phyloP scores from a whole-genome alignment of 441 rosid genomes.

The Dalechampia spathulata region DNA sequence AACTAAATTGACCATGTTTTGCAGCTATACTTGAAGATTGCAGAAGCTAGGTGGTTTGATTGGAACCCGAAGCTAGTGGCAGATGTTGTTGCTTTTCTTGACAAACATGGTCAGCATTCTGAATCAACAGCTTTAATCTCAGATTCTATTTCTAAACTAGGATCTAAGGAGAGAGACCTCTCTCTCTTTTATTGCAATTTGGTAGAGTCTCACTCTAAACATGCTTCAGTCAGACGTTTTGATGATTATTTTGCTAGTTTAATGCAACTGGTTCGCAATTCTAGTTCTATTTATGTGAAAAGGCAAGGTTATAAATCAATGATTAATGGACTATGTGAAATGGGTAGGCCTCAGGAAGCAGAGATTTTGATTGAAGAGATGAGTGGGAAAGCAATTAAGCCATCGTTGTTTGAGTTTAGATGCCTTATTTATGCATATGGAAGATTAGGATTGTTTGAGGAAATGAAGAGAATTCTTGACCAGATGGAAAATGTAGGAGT shows the following conservation, averaged over 20 bases:
- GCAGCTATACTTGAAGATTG: constrained; percentile 61
- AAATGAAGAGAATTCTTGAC: constrained; percentile 44
- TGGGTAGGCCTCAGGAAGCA: constrained; percentile 63
- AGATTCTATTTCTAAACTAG: constrained; percentile 35
- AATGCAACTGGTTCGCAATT: constrained; percentile 28
- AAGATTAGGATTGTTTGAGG: constrained; percentile 52
- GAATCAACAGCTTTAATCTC: constrained; percentile 43
- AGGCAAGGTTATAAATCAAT: constrained; percentile 56
- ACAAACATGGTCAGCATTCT: constrained; percentile 36
- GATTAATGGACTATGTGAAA: constrained; percentile 57
- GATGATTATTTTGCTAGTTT: constrained; percentile 28
- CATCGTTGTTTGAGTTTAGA: constrained; percentile 45
- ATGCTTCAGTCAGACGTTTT: constrained; percentile 41
- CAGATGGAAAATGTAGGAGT: constrained; percentile 45
- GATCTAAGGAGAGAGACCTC: constrained; percentile 46
- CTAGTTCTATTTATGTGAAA: constrained; percentile 56
- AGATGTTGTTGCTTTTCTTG: constrained; percentile 48
- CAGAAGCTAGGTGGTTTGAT: constrained; percentile 63
- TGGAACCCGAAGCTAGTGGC: constrained; percentile 86
- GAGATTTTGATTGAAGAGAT: constrained; percentile 44
- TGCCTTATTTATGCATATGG: constrained; percentile 57
- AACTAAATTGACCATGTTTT: neutral
- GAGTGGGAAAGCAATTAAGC: constrained; percentile 37
- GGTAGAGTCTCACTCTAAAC: constrained; percentile 52
- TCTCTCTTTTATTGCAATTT: constrained; percentile 52